A percentile compares a stretch with the other conserved stretches of the same genome.
These are phyloP conservation scores for Corynespora cassiicola DNA, from an alignment of 2,329 filamentous ascomycete genomes.

Conservation along the genomic window DNA sequence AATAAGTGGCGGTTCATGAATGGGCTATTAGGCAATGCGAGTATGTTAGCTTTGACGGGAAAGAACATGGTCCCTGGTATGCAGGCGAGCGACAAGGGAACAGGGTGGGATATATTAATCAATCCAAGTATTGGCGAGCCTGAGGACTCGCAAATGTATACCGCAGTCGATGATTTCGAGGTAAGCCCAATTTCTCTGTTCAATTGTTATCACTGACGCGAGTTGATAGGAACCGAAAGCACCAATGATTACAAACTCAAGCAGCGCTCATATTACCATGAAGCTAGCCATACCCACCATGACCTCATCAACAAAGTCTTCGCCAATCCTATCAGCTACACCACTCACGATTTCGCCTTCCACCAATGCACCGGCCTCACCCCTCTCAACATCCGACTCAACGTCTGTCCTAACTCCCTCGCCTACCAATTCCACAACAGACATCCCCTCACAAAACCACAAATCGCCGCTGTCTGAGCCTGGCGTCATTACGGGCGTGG, in stretches of 20 bases:
- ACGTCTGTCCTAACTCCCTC: background rate
- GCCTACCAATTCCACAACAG: slow-evolving; percentile 1
- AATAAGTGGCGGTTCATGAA: slow-evolving; percentile 14
- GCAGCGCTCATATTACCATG: too few species aligned
- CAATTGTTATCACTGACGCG: background rate
- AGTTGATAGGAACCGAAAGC: slow-evolving; percentile 1
- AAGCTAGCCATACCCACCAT: too few species aligned
- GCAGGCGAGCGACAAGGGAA: slow-evolving; percentile 8
- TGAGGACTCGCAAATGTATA: slow-evolving; percentile 1
- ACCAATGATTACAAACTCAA: slow-evolving; percentile 1
- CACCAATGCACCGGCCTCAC: background rate
- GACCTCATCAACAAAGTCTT: too few species aligned
- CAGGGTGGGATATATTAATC: slow-evolving; percentile 14
- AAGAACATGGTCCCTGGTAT: slow-evolving; percentile 10
- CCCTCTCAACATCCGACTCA: background rate
- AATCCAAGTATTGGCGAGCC: slow-evolving; percentile 13
- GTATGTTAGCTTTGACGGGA: slow-evolving; percentile 4
- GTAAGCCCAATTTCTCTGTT: slow-evolving; percentile 1
- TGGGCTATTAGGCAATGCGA: slow-evolving; percentile 14
- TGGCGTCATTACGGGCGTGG: slow-evolving; percentile 20
- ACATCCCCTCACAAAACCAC: background rate
- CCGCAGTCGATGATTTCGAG: slow-evolving; percentile 4
- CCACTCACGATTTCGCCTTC: too few species aligned
- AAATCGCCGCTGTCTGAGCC: slow-evolving; percentile 7
- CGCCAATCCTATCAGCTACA: slow-evolving; percentile 5